Conservation (phyloP, 2,329 filamentous ascomycete genomes). For the Aspergillus sp. region DNA sequence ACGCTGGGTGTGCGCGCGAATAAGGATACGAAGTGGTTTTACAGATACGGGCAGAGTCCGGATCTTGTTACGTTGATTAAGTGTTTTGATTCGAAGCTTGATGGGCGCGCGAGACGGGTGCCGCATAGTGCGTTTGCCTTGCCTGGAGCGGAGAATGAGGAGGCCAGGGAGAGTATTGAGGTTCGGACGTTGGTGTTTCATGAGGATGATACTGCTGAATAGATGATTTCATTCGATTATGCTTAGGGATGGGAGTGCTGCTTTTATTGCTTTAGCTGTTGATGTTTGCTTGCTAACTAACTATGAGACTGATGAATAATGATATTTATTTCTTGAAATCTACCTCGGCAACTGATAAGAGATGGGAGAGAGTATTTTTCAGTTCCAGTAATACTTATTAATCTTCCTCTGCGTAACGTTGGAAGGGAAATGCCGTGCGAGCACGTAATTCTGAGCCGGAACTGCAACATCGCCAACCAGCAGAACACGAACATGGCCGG, state of each 20-base stretch:
- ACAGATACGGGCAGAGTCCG: slow-evolving; percentile 52
- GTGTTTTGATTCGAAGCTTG: slow-evolving; percentile 60
- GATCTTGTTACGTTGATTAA: slow-evolving; percentile 61
- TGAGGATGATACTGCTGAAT: slow-evolving; percentile 31
- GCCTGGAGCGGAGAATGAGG: slow-evolving; percentile 43
- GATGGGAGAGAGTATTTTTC: not conserved
- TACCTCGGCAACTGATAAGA: no score
- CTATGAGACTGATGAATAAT: no score
- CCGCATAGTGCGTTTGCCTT: slow-evolving; percentile 60
- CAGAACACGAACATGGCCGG: not conserved
- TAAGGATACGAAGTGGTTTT: slow-evolving; percentile 53
- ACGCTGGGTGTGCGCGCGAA: slow-evolving; percentile 50
- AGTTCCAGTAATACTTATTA: not conserved
- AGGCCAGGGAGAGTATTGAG: slow-evolving; percentile 56
- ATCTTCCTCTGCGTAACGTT: not conserved
- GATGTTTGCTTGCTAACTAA: no score
- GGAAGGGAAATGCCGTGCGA: slow-evolving; percentile 26
- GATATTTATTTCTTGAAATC: no score
- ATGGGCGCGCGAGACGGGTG: slow-evolving; percentile 53
- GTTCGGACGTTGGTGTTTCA: slow-evolving; percentile 56
- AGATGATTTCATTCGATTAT: no score
- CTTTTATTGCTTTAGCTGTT: no score
- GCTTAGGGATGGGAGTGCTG: no score
- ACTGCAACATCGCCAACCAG: slow-evolving; percentile 26
- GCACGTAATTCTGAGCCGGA: slow-evolving; percentile 31